Base-by-base conservation (phyloP, 345 rosid species). In the Noccaea caerulescens region DNA sequence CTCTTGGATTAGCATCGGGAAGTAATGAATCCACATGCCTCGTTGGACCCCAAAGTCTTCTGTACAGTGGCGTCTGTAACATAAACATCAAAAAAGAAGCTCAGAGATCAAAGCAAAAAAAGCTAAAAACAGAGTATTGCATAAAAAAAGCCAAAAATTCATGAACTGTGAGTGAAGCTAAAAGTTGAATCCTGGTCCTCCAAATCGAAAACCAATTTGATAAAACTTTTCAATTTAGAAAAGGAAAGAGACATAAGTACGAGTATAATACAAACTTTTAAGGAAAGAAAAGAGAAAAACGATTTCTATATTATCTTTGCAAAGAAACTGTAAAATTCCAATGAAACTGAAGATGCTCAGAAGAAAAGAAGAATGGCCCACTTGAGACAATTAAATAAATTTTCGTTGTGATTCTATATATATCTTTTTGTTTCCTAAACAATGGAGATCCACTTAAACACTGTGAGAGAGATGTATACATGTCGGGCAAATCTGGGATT, bases 11-110 rank as follows among this genome's bases (percentile, higher is more conserved):
- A 58, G 93, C 87, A 82, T 86, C 85, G 1, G 99, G 97, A 66
- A 89, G 90, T 65, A 94, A 71, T 54, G 82, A 69, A 61, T 94
- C 95, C 42, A 94, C 80, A 67, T 61, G 82, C 81, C 86, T 81
- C 3, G 87, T 91, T 11, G 89, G 92, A 72, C 95, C 92, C 99
- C 97, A 94, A 30, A 91, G 76, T 77, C 96, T 85, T 81, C 90
- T 84, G 58, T 89, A 82, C 79, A 83, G 44, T 72, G 95, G 84
- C 38, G 83, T 80, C 97, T 94, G 83, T 68, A 71, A 47, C 80
- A 72, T 51, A 20, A 20, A 61, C 67, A 76, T 54, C 8, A 18
- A 27, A 45, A 49, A 50, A 57, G 44, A 55, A 46, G 51, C 10
- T 38, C n/a, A 10, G 49, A 49, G 69, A 43, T 57, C 50, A 62